Evolutionary conservation across 352 stramenopile genomes (phyloP).

Genomic region (Pythium angustatum): DNA sequence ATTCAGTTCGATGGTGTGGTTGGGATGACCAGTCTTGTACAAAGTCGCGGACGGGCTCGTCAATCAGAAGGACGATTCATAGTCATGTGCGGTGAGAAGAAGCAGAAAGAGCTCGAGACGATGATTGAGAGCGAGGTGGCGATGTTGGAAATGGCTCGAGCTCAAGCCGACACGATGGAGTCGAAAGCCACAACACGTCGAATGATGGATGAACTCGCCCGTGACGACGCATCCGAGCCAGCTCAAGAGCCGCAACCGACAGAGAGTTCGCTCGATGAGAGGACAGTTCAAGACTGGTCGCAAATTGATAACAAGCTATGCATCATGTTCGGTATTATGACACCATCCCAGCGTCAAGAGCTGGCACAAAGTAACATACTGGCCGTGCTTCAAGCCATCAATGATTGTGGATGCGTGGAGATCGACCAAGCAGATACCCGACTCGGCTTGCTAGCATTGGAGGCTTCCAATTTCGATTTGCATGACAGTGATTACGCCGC

Average conservation of each 20-base stretch:
- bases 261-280: not conserved
- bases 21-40: slow-evolving; percentile 73
- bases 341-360: not conserved
- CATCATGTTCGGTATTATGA: slow-evolving; percentile 16
- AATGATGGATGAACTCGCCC: slow-evolving; percentile 33
- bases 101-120: slow-evolving; percentile 40
- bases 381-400: slow-evolving; percentile 15
- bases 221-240: not conserved
- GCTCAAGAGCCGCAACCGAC: not conserved
- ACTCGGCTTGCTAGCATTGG: slow-evolving; percentile 16
- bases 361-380: not conserved
- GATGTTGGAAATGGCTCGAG: slow-evolving; percentile 43
- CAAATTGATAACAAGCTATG: slow-evolving; percentile 20
- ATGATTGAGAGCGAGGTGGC: slow-evolving; percentile 61
- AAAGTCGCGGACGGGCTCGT: slow-evolving; percentile 70
- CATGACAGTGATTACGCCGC: not conserved
- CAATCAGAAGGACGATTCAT: slow-evolving; percentile 61
- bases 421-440: slow-evolving; percentile 13
- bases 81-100: slow-evolving; percentile 58
- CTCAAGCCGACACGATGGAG: slow-evolving; percentile 35
- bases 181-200: slow-evolving; percentile 48
- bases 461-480: not conserved
- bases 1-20: slow-evolving; percentile 76
- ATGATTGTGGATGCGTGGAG: slow-evolving; percentile 5
- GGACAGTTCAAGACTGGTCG: slow-evolving; percentile 12